Base-by-base conservation (phyloP, 2,329 filamentous ascomycete genomes). In the Hirsutella rhossiliensis region DNA sequence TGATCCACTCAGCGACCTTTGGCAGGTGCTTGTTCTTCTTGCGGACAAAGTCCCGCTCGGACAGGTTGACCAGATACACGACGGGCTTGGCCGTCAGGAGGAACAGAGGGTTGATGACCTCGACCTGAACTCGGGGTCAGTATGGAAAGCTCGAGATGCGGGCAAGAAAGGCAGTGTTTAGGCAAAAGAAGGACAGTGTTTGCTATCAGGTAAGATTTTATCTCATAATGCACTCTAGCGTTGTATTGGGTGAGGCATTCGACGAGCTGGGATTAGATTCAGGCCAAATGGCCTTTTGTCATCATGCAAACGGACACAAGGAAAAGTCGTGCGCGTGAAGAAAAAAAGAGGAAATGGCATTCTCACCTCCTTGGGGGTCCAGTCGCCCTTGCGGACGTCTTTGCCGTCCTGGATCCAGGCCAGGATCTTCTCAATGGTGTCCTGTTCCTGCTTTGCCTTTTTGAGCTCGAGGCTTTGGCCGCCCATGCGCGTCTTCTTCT, bases 231-330 rank as follows among this genome's bases (percentile, higher is more conserved):
- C 73, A 75, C 84, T 87, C 84, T 73, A 60, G 75, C 76, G 80
- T 86, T 79, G 68, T 70, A 69, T 66, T 69, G 64, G n/a, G 69
- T 76, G 80, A 85, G 84, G 78, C 76, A 79, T 82, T 97, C 90
- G 83, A 95, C 84, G 92, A 98, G 92, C 92, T 98, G 92, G 92
- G 92, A 87, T 94, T 89, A 86, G 73, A 84, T 74, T 88, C 84
- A 84, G 89, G 87, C 86, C 76, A 68, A 72, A 73, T 81, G 87
- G 87, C 88, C 92, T 84, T 95, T 94, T 84, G 82, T 97, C 92
- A 97, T 97, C 92, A 95, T 82, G 57, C 63, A 71, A 79, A 56
- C 54, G 51, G 36, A 15, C 18, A 27, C 23, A 6, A 7, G 23
- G 23, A 9, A 7, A 27, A 27, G 7, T n/a, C 23, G 23, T 23